A percentile compares a stretch with the other conserved stretches of the same genome.
Evolutionary conservation across 805 yeast species (phyloP).

Genomic region (Saturnispora hagleri): DNA sequence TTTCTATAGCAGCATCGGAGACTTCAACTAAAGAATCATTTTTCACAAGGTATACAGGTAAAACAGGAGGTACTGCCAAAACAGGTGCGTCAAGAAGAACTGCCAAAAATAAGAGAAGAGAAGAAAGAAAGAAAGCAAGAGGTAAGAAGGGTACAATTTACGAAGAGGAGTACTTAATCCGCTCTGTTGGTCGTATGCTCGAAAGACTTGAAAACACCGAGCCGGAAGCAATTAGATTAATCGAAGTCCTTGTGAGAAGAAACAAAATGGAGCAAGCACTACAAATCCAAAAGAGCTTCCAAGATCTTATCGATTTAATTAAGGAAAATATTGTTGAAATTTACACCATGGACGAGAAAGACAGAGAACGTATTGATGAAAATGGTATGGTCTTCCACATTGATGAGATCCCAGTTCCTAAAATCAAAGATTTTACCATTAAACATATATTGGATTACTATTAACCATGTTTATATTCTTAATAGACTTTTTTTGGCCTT

Average conservation of each 20-base stretch:
- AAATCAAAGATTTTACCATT: constrained; percentile 52
- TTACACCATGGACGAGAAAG: constrained; percentile 71
- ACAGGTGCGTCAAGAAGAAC: constrained; percentile 94
- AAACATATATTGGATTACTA: constrained; percentile 51
- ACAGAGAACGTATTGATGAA: constrained; percentile 83
- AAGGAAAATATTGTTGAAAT: constrained; percentile 64
- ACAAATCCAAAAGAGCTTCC: constrained; percentile 62
- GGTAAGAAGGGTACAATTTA: constrained; percentile 97
- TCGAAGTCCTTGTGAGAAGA: constrained; percentile 71
- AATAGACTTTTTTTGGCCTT: not conserved
- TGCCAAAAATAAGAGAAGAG: constrained; percentile 85
- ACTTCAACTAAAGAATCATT: constrained; percentile 88
- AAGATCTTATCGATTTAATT: constrained; percentile 46
- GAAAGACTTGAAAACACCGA: constrained; percentile 72
- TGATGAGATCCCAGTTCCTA: constrained; percentile 69
- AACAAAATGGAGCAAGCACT: constrained; percentile 69
- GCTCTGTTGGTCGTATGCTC: constrained; percentile 77
- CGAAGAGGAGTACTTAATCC: constrained; percentile 90
- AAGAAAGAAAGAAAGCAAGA: constrained; percentile 90
- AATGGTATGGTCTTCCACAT: constrained; percentile 74
- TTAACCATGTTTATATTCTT: not conserved
- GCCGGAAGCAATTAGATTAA: constrained; percentile 62
- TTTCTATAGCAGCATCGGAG: constrained; percentile 90
- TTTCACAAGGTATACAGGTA: constrained; percentile 93
- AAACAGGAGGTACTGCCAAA: constrained; percentile 90